Evolutionary conservation across 1,284 basidiomycete genomes (phyloP), one percentile per base, ranked within the genome.

Genomic region (Schizophyllum commune): DNA sequence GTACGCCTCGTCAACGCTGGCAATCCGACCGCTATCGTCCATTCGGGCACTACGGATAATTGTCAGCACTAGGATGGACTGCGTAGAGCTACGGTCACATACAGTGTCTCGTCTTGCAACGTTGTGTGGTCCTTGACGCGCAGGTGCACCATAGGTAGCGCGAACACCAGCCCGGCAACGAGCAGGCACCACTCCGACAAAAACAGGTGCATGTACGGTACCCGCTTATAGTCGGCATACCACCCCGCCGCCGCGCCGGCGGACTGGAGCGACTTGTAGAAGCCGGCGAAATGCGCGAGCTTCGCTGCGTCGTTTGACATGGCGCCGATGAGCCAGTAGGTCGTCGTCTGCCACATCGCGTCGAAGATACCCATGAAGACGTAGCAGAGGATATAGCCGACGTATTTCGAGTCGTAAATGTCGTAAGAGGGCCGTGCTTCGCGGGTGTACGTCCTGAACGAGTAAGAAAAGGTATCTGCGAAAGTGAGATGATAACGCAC

Each of bases 271-370:
- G 79, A 78, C 66, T 84, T 83, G 65, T 83, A 82, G 64, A 81
- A 77, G 62, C 80, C 79, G 39, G 79, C 72, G 64, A 85, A 80
- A 65, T 84, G 74, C 1, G 83, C 83, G n/a, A 86, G 73, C 65
- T 83, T 82, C 19, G 74, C 77, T 6, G 82, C 79, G 65, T 85
- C 80, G 62, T 85, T 84, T 4, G 79, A 82, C 79, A 86, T 82
- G 17, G 82, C 80, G 56, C 83, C 83, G 75, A 83, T 81, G 60
- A 82, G 53, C 53, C 53, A 83, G 70, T 84, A 86, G 1, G 77
- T 73, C 1, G 77, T 79, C 2, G 81, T 83, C 66, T 86, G 83
- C 82, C 83, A 85, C 75, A 83, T 79, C 0, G 83, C 75, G 65
- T 86, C 84, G 56, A 84, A 73, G 5, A 84, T 58, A 57, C 83